These are phyloP conservation scores for Aphanocladium album DNA, from an alignment of 2,329 filamentous ascomycete species.

Conservation along the genomic window DNA sequence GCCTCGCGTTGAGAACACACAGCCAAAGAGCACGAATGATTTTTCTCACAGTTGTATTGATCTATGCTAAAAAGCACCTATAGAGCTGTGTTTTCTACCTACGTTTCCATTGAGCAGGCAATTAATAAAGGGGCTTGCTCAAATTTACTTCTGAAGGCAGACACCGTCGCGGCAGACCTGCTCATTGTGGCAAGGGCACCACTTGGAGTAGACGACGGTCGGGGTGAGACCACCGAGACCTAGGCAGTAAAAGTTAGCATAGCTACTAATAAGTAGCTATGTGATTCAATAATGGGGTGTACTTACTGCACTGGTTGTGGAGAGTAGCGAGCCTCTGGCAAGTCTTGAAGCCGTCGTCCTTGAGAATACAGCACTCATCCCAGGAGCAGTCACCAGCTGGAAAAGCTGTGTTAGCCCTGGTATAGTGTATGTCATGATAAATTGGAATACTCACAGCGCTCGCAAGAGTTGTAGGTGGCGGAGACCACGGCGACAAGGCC, in stretches of 20 bases:
- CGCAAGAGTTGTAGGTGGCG: not conserved
- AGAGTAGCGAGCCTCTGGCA: not conserved
- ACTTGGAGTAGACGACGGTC: not conserved
- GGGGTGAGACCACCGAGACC: not conserved
- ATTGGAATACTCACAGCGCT: not conserved
- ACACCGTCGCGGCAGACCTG: not conserved
- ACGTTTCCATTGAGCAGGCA: not conserved
- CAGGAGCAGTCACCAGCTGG: not conserved
- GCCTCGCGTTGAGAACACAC: not conserved
- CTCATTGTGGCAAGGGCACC: not conserved
- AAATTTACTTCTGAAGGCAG: not conserved
- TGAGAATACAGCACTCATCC: not conserved
- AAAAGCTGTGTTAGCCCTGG: not conserved
- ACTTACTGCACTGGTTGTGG: not conserved
- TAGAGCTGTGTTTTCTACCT: not conserved
- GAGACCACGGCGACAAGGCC: not conserved
- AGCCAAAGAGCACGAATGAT: not conserved
- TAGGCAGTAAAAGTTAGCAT: not conserved
- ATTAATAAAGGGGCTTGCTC: too few species aligned
- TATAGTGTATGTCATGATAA: too few species aligned
- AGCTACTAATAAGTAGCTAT: not conserved
- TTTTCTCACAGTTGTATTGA: not conserved
- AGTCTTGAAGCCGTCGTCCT: not conserved
- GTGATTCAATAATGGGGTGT: not conserved
- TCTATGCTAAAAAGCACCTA: not conserved